Conservation (phyloP, 805 yeast species). For the Candida stauntonica region DNA sequence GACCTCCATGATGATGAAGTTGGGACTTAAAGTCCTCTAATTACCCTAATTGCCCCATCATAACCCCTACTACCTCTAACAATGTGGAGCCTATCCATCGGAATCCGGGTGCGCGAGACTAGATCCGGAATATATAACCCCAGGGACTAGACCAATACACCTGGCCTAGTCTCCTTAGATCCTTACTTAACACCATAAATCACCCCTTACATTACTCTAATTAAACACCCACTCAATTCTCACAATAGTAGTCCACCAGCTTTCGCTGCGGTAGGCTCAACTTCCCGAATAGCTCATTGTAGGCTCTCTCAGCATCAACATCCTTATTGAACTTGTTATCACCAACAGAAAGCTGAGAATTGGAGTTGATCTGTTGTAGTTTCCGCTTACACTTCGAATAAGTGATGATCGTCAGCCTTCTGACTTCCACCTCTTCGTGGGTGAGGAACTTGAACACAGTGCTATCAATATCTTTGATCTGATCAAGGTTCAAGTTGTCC, state of each 20-base stretch:
- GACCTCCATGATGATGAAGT: no score
- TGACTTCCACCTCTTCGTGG: conserved; percentile 25
- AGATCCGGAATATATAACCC: no score
- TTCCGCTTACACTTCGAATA: conserved; percentile 26
- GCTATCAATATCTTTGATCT: conserved; percentile 21
- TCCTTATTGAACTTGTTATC: conserved; percentile 28
- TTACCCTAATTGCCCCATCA: no score
- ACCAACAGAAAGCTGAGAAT: conserved; percentile 1
- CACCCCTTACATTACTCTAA: no score
- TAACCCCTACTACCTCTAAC: no score
- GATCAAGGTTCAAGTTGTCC: conserved; percentile 12
- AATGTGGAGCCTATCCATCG: no score
- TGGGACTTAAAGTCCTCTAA: no score
- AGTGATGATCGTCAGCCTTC: conserved; percentile 24
- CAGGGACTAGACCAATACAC: no score
- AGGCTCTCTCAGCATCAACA: conserved; percentile 23
- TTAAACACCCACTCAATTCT: no score
- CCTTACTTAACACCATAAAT: no score
- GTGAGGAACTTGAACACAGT: conserved; percentile 16
- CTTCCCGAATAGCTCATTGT: conserved; percentile 32
- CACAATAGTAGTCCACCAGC: conserved; percentile 42
- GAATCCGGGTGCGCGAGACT: no score
- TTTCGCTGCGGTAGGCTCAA: conserved; percentile 41
- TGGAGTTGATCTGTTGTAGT: conserved; percentile 17
- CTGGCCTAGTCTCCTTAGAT: no score